Evolutionary conservation across 208 protist genomes (phyloP).

Genomic region (Herpetomonas samuelpessoai): DNA sequence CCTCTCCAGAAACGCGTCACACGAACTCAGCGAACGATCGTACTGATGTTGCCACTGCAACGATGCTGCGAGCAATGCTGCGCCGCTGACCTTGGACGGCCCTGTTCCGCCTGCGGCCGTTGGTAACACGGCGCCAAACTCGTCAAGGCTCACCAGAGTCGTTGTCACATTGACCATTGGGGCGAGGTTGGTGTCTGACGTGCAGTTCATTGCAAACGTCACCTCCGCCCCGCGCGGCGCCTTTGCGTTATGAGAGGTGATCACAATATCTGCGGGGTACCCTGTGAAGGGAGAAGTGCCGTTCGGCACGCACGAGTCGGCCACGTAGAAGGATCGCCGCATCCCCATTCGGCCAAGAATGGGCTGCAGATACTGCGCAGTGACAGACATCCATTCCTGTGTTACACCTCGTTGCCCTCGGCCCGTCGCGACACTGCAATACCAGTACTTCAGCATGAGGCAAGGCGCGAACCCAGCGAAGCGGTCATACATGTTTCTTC

Average conservation of each 20-base stretch:
- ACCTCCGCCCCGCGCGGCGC: background rate
- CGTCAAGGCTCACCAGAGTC: background rate
- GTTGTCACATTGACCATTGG: constrained; percentile 1
- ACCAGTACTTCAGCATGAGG: background rate
- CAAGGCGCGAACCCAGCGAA: background rate
- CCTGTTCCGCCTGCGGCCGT: background rate
- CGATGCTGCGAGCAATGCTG: background rate
- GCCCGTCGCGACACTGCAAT: background rate
- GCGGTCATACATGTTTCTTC: background rate
- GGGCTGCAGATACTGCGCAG: background rate
- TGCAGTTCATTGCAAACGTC: background rate
- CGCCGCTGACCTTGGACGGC: background rate
- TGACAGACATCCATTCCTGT: background rate
- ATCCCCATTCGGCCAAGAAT: background rate
- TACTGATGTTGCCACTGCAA: background rate
- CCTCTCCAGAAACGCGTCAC: background rate
- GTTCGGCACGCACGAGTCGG: background rate
- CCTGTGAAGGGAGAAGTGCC: background rate
- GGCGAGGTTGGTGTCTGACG: background rate
- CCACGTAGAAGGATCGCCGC: background rate
- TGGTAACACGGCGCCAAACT: background rate
- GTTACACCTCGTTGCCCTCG: background rate
- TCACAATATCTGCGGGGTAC: background rate
- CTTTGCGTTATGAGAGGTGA: background rate
- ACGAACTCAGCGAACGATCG: background rate